These are phyloP conservation scores for Suillus decipiens DNA, from an alignment of 768 basidiomycete genomes.

Conservation along the genomic window DNA sequence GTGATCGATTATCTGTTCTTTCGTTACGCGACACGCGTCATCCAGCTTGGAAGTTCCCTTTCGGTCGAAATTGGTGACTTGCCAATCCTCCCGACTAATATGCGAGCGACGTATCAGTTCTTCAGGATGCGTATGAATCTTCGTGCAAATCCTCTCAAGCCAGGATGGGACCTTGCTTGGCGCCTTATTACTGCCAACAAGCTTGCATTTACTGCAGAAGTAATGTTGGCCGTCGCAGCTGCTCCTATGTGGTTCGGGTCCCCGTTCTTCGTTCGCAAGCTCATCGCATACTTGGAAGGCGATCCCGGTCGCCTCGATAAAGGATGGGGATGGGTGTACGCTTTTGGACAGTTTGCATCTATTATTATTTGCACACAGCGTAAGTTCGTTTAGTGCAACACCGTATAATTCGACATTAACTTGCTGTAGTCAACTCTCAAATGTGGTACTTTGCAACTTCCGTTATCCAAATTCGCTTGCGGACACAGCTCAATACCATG, in stretches of 20 bases:
- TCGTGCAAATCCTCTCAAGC: constrained; percentile 42
- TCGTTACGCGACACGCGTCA: constrained; percentile 84
- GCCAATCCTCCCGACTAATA: constrained; percentile 72
- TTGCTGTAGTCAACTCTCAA: constrained; percentile 57
- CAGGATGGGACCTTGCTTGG: constrained; percentile 65
- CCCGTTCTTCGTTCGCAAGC: constrained; percentile 57
- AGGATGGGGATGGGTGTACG: constrained; percentile 77
- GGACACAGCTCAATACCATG: constrained; percentile 79
- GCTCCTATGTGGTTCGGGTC: constrained; percentile 70
- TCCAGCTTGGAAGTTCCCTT: constrained; percentile 73
- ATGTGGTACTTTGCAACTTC: constrained; percentile 73
- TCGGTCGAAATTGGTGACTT: constrained; percentile 87
- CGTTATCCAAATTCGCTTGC: constrained; percentile 66
- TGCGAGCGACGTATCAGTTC: constrained; percentile 70
- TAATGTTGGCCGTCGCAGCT: constrained; percentile 52
- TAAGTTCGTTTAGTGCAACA: constrained; percentile 42
- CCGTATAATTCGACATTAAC: constrained; percentile 33
- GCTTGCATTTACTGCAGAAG: constrained; percentile 39
- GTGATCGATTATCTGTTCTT: constrained; percentile 62
- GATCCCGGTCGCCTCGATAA: constrained; percentile 56
- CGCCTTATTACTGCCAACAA: constrained; percentile 61
- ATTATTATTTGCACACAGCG: constrained; percentile 22
- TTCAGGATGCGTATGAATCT: constrained; percentile 62
- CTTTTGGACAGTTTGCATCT: constrained; percentile 46
- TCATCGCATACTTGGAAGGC: constrained; percentile 66